Conservation (phyloP, 208 protist species). For the Porcisia deanei region DNA sequence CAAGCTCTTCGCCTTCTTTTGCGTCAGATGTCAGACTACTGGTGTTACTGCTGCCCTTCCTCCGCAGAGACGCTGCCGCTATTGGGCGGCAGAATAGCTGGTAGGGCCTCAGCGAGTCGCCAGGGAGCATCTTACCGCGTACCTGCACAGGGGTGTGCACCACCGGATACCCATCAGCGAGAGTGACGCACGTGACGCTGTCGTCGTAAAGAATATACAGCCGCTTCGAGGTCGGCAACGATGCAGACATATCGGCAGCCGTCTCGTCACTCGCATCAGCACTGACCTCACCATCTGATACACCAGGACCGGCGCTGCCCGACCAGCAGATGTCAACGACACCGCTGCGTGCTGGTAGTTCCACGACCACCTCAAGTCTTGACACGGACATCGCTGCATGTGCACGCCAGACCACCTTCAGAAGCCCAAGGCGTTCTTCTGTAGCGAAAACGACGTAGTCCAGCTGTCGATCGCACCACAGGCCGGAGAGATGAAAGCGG, state of each 20-base stretch:
- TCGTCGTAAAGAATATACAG: slow-evolving; percentile 75
- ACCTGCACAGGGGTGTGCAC: slow-evolving; percentile 39
- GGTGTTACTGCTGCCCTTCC: background rate
- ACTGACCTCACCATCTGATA: background rate
- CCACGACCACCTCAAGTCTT: slow-evolving; percentile 59
- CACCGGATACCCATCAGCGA: slow-evolving; percentile 52
- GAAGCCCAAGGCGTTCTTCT: slow-evolving; percentile 73
- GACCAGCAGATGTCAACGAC: slow-evolving; percentile 66
- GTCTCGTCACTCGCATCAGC: background rate
- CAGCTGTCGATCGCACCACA: slow-evolving; percentile 74
- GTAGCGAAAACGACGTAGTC: slow-evolving; percentile 77
- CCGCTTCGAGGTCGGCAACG: slow-evolving; percentile 3
- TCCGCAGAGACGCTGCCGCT: background rate
- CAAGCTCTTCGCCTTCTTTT: slow-evolving; percentile 18
- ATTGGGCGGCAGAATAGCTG: slow-evolving; percentile 23
- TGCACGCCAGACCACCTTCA: slow-evolving; percentile 52
- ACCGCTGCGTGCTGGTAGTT: slow-evolving; percentile 55
- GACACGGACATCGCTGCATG: slow-evolving; percentile 43
- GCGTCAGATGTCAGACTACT: background rate
- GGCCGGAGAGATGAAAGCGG: slow-evolving; percentile 63
- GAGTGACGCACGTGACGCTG: slow-evolving; percentile 53
- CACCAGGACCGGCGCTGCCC: slow-evolving; percentile 1
- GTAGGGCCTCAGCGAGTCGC: slow-evolving; percentile 26
- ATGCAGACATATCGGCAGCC: background rate
- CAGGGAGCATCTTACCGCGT: slow-evolving; percentile 14